Conservation (phyloP, 345 rosid genomes). For the Moricandia arvensis region DNA sequence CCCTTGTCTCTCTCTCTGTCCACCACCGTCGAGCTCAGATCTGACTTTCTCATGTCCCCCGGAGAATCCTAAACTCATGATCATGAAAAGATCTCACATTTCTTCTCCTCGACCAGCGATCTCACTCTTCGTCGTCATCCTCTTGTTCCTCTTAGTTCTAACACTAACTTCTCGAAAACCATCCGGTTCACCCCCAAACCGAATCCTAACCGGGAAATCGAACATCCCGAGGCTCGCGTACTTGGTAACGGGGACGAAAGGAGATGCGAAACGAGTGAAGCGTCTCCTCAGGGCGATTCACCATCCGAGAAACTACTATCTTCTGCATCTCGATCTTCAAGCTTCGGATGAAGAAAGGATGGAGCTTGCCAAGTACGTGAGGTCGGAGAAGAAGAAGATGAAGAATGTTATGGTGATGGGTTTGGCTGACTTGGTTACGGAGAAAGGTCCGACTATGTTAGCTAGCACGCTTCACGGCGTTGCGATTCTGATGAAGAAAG, state of each 20-base stretch:
- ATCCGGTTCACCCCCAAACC: constrained; percentile 16
- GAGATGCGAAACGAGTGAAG: constrained; percentile 58
- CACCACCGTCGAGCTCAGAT: constrained; percentile 36
- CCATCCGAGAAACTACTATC: constrained; percentile 77
- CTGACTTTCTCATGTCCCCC: constrained; percentile 16
- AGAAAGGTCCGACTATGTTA: constrained; percentile 79
- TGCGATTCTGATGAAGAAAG: constrained; percentile 68
- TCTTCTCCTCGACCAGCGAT: constrained; percentile 44
- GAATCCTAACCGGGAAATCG: constrained; percentile 15
- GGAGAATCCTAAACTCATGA: neutral
- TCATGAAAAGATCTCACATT: constrained; percentile 61
- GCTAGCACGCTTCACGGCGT: constrained; percentile 74
- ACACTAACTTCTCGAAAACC: constrained; percentile 40
- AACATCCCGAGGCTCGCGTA: constrained; percentile 65
- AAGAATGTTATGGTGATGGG: constrained; percentile 86
- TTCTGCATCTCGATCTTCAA: constrained; percentile 79
- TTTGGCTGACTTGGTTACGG: constrained; percentile 72
- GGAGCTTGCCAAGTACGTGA: constrained; percentile 73
- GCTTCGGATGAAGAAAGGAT: constrained; percentile 76
- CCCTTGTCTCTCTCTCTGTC: constrained; percentile 2
- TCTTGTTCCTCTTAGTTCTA: constrained; percentile 46
- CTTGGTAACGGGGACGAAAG: constrained; percentile 74
- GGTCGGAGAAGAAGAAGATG: constrained; percentile 57
- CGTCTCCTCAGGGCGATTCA: constrained; percentile 68
- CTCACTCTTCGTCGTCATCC: constrained; percentile 35